Percentiles rank a stretch among this genome's conserved stretches.
Conservation (phyloP, 2,329 filamentous ascomycete genomes). For the Aspergillus puulaauensis region DNA sequence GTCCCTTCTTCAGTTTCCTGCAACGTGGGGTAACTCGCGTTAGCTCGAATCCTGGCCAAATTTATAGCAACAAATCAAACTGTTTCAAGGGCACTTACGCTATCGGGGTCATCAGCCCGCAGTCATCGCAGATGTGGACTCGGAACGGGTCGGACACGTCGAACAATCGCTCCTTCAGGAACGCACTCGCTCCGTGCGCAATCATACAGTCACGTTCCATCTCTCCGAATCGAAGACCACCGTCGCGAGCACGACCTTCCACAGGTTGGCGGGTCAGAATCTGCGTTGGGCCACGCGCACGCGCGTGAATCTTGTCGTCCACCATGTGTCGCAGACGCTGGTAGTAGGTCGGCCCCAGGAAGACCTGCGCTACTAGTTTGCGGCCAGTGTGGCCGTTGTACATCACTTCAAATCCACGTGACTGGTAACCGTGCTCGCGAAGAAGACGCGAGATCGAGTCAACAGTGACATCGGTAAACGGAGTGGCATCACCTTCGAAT, state of each 20-base stretch:
- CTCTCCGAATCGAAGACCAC: slow-evolving; percentile 98
- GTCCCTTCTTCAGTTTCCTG: slow-evolving; percentile 90
- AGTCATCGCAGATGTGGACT: slow-evolving; percentile 98
- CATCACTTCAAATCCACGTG: slow-evolving; percentile 96
- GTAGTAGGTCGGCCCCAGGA: slow-evolving; percentile 97
- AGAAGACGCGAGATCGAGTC: slow-evolving; percentile 87
- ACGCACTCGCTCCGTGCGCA: slow-evolving; percentile 94
- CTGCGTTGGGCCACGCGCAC: slow-evolving; percentile 92
- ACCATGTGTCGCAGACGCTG: slow-evolving; percentile 99
- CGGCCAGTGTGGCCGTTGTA: slow-evolving; percentile 97
- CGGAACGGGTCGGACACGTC: slow-evolving; percentile 97
- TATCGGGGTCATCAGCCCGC: slow-evolving; percentile 97
- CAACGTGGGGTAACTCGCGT: slow-evolving; percentile 28
- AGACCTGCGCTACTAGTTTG: slow-evolving; percentile 91
- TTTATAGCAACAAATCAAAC: not conserved
- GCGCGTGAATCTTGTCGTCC: slow-evolving; percentile 99
- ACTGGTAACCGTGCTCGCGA: slow-evolving; percentile 89
- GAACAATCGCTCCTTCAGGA: slow-evolving; percentile 95
- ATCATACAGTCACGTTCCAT: slow-evolving; percentile 99
- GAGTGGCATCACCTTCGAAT: slow-evolving; percentile 94
- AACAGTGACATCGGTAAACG: slow-evolving; percentile 96
- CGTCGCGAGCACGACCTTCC: slow-evolving; percentile 95
- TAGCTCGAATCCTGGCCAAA: slow-evolving; percentile 27
- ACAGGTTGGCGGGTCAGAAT: slow-evolving; percentile 97
- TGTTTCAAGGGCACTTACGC: slow-evolving; percentile 68